phyloP scores from a whole-genome alignment of 208 protist genomes.

The Crithidia brevicula region DNA sequence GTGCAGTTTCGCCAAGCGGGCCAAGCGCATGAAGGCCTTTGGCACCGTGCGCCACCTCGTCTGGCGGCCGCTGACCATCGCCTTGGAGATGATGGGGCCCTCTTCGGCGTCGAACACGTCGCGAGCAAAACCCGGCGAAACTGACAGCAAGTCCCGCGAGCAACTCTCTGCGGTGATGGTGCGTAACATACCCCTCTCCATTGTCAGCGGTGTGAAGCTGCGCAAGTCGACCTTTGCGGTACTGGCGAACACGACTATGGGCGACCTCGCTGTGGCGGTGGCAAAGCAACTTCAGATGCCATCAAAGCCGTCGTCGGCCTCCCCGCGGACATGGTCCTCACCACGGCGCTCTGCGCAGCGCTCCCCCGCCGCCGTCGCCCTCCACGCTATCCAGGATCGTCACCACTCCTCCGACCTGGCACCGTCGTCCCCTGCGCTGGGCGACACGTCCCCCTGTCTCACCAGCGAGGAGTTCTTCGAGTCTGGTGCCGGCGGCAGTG shows the following conservation, averaged over 20 bases:
- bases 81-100: neutral
- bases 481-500: neutral
- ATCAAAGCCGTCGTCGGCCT: neutral
- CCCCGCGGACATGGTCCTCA: neutral
- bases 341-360: neutral
- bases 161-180: slow-evolving; percentile 1
- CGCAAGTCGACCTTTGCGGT: slow-evolving; percentile 14
- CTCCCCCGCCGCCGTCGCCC: neutral
- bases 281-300: slow-evolving; percentile 25
- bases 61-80: slow-evolving; percentile 17
- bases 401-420: neutral
- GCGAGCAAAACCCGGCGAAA: neutral
- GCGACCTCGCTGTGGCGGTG: slow-evolving; percentile 21
- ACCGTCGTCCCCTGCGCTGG: neutral
- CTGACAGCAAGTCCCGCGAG: slow-evolving; percentile 1
- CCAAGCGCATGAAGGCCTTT: slow-evolving; percentile 21
- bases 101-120: neutral
- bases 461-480: slow-evolving; percentile 21
- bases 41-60: slow-evolving; percentile 27
- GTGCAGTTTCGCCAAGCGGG: slow-evolving; percentile 35
- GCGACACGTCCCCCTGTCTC: neutral
- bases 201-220: slow-evolving; percentile 16
- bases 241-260: slow-evolving; percentile 29
- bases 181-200: neutral
- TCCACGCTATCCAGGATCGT: slow-evolving; percentile 16